Base-by-base conservation (phyloP, 176 grass and related monocot species). In the Avena eriantha region DNA sequence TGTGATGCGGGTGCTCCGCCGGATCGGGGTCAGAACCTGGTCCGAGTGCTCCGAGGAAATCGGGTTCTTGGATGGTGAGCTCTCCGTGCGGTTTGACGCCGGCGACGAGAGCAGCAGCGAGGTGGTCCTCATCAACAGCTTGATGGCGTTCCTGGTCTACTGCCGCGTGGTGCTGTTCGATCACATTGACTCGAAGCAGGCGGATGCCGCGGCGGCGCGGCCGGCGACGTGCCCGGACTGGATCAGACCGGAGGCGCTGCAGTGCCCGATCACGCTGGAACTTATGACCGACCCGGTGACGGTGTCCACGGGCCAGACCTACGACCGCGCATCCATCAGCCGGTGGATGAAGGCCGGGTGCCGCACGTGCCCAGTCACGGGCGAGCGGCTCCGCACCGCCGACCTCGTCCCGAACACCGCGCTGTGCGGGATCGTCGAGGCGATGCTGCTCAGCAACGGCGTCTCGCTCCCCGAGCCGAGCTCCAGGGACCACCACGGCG, bases 281-380 rank as follows among this genome's bases (percentile, higher is more conserved):
- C 82, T 99, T 13, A 99, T 99, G 97, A 91, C 76, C 2, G 92
- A 99, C 41, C 97, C 97, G 0, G 97, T 99, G 71, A 99, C 87
- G 1, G 75, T 96, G 49, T 87, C 66, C 16, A 94, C 97, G 2
- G 97, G 97, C 33, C 97, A 99, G 71, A 99, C 97, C 19, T 99
- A 96, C 83, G 94, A 96, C 71, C 87, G 97, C 7, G 82, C 90
- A 0, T 99, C 97, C 51, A 99, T 99, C 43, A 81, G 43, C 4
- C 90, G 73, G 36, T 99, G 97, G 97, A 83, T 99, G 49, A 93
- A 91, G 76, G 83, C 88, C 18, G 94, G 93, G 1, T 88, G 79
- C 48, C 75, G 31, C 69, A 92, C 83, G 24, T 98, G 97, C 80
- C 97, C 97, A 0, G 87, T 99, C 73, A 94, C 93, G n/a, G 94